A percentile compares a stretch with the other conserved stretches of the same genome.
Conservation (phyloP, 2,329 filamentous ascomycete species). For the Stromatinia cepivora region DNA sequence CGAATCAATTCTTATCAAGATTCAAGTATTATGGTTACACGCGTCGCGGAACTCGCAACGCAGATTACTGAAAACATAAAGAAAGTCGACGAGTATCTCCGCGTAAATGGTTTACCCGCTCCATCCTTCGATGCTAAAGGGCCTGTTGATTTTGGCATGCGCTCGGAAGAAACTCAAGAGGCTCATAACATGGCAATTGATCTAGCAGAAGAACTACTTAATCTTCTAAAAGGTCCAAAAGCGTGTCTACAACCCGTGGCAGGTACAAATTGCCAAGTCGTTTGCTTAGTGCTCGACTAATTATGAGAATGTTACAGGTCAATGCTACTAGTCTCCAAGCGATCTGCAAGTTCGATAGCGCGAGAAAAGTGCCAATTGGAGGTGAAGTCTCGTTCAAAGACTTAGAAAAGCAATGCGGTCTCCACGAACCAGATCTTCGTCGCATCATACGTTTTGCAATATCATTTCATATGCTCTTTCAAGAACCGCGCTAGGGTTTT, state of each 20-base stretch:
- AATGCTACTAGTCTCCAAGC: slow-evolving; percentile 14
- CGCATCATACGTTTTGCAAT: slow-evolving; percentile 15
- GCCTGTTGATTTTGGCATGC: slow-evolving; percentile 5
- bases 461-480: slow-evolving; percentile 5
- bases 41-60: neutral
- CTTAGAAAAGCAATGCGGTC: neutral
- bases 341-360: slow-evolving; percentile 1
- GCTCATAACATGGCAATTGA: neutral
- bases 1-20: neutral
- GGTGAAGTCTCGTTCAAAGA: slow-evolving; percentile 11
- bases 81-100: slow-evolving; percentile 6
- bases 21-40: neutral
- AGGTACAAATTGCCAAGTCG: neutral
- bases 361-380: slow-evolving; percentile 7
- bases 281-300: neutral
- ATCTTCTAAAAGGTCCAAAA: slow-evolving; percentile 5
- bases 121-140: slow-evolving; percentile 12
- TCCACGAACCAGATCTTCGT: neutral
- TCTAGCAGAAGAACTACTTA: neutral
- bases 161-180: slow-evolving; percentile 4
- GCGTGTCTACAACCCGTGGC: neutral
- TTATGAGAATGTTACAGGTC: neutral
- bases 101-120: neutral
- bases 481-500: slow-evolving; percentile 1
- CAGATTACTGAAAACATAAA: neutral